Base-by-base conservation (phyloP, 257 asterid species). In the Solanum chaucha region DNA sequence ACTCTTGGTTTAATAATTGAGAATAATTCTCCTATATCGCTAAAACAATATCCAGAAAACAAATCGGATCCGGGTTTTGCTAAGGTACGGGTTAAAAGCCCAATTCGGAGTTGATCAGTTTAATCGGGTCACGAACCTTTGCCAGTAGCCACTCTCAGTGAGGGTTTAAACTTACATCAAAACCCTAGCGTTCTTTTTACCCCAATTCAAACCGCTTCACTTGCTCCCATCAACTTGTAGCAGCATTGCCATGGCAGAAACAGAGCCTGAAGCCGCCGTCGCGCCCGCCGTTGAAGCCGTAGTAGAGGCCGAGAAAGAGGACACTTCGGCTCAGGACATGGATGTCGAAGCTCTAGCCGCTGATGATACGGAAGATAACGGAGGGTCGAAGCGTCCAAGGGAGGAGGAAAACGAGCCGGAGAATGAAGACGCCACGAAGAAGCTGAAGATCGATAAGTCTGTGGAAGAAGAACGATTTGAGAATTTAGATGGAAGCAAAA, bases 381-480 rank as follows among this genome's bases (percentile, higher is more conserved):
- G 88, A 40, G 91, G 55, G 3, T 71, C 87, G 10, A 96, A 94
- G 93, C 95, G 98, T 71, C 68, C 87, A 51, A 91, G 98, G 87
- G 98, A 92, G 83, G 98, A 91, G 26, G 88, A 32, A 28, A 91
- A 32, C 32, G 71, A 68, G 48, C 17, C 40, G 58, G 91, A 72
- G 19, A 91, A 91, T 13, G 90, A 46, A 24, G 89, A 88, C 40
- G 88, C 74, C 3, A 12, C 81, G 71, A 96, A 96, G 91, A 92
- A 87, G 88, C 85, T 87, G 15, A 96, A 94, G 90, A 26, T 84
- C n/a, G 94, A 92, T 24, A 78, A 89, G 55, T 78, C 91, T 35
- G 84, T 46, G 8, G 87, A 86, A 86, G 87, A 48, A 64, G 4
- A 86, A 86, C 13, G 82, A 59, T 35, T 72, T 3, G 87, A 34